These are phyloP conservation scores for Glaciozyma martinii DNA, from an alignment of 768 basidiomycete species.

Conservation along the genomic window DNA sequence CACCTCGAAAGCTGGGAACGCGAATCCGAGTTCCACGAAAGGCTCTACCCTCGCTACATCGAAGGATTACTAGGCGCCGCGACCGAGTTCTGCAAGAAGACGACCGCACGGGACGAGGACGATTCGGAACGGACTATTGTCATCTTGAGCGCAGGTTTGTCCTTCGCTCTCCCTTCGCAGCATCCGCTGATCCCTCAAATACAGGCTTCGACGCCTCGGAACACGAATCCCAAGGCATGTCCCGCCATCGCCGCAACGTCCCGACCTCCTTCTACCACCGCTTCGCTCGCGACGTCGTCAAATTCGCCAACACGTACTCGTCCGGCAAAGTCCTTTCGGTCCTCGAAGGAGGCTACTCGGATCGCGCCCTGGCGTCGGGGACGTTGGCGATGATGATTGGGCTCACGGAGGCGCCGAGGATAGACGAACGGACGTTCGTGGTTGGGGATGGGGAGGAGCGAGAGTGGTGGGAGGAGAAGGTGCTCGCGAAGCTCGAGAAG, in stretches of 20 bases:
- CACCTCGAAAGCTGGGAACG: conserved; percentile 67
- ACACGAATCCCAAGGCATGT: conserved; percentile 85
- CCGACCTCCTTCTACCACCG: conserved; percentile 75
- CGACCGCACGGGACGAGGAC: conserved; percentile 39
- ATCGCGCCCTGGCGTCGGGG: conserved; percentile 74
- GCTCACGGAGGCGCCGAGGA: conserved; percentile 38
- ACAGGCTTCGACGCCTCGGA: conserved; percentile 85
- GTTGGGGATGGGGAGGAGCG: background rate
- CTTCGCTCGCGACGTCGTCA: conserved; percentile 63
- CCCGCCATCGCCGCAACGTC: conserved; percentile 79
- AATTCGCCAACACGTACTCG: conserved; percentile 58
- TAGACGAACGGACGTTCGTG: background rate
- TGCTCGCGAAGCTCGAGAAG: background rate
- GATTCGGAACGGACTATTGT: conserved; percentile 55
- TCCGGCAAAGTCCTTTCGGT: conserved; percentile 70
- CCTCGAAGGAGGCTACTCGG: conserved; percentile 91
- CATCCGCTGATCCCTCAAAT: background rate
- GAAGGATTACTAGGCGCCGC: conserved; percentile 57
- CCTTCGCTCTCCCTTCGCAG: background rate
- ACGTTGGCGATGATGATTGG: conserved; percentile 73
- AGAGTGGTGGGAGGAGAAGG: background rate
- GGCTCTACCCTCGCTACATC: conserved; percentile 61
- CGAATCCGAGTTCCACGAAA: conserved; percentile 64
- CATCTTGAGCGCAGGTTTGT: conserved; percentile 63
- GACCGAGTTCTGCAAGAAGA: conserved; percentile 58